Conservation (phyloP, 805 yeast genomes). For the Wickerhamiella vanderwaltii region DNA sequence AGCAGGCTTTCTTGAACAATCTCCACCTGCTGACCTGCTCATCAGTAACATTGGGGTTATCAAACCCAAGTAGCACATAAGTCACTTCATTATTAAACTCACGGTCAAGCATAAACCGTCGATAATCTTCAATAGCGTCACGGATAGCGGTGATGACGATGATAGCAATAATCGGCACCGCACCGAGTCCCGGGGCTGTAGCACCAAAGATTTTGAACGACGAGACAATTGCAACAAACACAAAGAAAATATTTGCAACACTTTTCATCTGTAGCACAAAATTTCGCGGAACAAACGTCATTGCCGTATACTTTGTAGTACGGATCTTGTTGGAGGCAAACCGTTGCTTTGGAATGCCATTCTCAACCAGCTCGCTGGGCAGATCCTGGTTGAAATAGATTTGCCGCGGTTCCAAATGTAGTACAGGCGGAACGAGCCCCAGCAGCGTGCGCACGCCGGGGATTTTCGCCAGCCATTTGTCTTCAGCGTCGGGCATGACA, state of each 20-base stretch:
- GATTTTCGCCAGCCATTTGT: slow-evolving; percentile 24
- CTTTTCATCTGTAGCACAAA: slow-evolving; percentile 68
- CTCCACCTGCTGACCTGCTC: slow-evolving; percentile 57
- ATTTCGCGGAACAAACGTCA: slow-evolving; percentile 81
- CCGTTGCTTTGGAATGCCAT: slow-evolving; percentile 46
- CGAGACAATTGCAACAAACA: slow-evolving; percentile 69
- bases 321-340: slow-evolving; percentile 88
- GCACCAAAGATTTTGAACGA: slow-evolving; percentile 67
- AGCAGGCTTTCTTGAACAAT: slow-evolving; percentile 48
- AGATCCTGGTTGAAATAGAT: slow-evolving; percentile 40
- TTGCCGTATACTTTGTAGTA: slow-evolving; percentile 91
- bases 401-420: slow-evolving; percentile 26
- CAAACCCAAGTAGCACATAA: slow-evolving; percentile 44
- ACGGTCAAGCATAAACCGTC: slow-evolving; percentile 50
- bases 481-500: slow-evolving; percentile 5
- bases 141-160: slow-evolving; percentile 62
- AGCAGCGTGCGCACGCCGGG: slow-evolving; percentile 18
- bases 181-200: slow-evolving; percentile 57
- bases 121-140: slow-evolving; percentile 69
- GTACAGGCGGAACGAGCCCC: slow-evolving; percentile 14
- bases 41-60: slow-evolving; percentile 46
- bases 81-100: slow-evolving; percentile 62
- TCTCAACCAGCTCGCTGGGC: slow-evolving; percentile 34
- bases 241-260: slow-evolving; percentile 83
- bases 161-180: slow-evolving; percentile 73